Evolutionary conservation across 2,329 filamentous ascomycete genomes (phyloP).

Genomic region (Dactylellina sp.): DNA sequence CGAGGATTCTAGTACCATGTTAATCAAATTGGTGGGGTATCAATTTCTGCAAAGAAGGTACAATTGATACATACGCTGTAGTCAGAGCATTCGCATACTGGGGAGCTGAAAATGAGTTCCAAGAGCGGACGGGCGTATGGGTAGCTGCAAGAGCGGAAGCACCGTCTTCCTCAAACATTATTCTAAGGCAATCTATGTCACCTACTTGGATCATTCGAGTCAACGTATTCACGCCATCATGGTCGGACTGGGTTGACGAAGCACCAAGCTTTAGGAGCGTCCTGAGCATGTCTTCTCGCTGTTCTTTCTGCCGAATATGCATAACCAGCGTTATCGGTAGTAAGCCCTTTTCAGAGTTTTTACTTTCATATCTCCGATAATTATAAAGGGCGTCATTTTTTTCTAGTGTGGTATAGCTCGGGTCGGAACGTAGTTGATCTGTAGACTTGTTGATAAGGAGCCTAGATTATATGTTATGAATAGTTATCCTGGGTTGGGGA

Average conservation of each 20-base stretch:
- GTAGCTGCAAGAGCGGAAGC: conserved; percentile 16
- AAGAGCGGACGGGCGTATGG: background rate
- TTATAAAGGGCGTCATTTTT: too few relatives aligned
- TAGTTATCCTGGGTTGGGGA: too few relatives aligned
- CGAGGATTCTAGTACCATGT: conserved; percentile 66
- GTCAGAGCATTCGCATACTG: conserved; percentile 10
- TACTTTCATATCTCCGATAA: too few relatives aligned
- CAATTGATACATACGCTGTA: conserved; percentile 2
- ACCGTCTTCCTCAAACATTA: conserved; percentile 63
- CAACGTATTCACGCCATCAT: conserved; percentile 72
- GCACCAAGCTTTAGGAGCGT: conserved; percentile 77
- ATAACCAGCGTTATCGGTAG: conserved; percentile 76
- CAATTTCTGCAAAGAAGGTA: too few relatives aligned
- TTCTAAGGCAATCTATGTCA: conserved; percentile 65
- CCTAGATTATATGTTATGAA: too few relatives aligned
- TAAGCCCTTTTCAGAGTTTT: conserved; percentile 71
- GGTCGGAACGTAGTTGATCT: too few relatives aligned
- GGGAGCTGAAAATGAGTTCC: background rate
- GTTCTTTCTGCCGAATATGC: conserved; percentile 72
- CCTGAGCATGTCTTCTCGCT: conserved; percentile 68
- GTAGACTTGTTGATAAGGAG: too few relatives aligned
- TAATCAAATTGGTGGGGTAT: conserved; percentile 64
- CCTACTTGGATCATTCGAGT: conserved; percentile 71
- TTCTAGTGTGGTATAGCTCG: too few relatives aligned
- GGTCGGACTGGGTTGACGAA: conserved; percentile 77